A percentile compares a stretch with the other conserved stretches of the same genome.
Evolutionary conservation across 2,329 filamentous ascomycete genomes (phyloP).

Genomic region (Epichloe coenophiala): DNA sequence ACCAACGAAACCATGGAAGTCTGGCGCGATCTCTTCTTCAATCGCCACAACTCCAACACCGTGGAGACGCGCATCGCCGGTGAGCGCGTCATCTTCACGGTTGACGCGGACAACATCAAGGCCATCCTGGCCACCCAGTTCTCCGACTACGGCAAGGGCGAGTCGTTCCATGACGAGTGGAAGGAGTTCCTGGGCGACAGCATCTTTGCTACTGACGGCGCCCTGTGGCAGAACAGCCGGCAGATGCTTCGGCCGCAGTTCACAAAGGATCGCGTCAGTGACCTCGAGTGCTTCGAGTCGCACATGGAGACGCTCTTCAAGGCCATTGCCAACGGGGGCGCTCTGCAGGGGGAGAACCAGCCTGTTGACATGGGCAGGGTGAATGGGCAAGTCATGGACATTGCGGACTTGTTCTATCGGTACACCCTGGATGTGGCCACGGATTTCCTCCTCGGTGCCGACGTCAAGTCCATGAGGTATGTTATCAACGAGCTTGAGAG

Average conservation of each 20-base stretch:
- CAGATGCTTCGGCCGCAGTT: conserved; percentile 78
- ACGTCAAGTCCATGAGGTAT: conserved; percentile 49
- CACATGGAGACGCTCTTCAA: conserved; percentile 64
- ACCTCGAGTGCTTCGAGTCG: conserved; percentile 67
- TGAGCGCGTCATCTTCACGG: conserved; percentile 27
- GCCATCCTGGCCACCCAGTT: conserved; percentile 43
- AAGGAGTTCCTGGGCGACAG: conserved; percentile 38
- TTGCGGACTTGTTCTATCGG: conserved; percentile 70
- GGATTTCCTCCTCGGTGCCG: conserved; percentile 71
- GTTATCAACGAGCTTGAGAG: conserved; percentile 3
- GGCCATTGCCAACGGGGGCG: conserved; percentile 46
- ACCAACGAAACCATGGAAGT: conserved; percentile 44
- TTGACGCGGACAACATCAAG: conserved; percentile 44
- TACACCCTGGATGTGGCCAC: conserved; percentile 76
- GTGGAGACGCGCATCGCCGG: conserved; percentile 48
- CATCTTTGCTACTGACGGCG: conserved; percentile 69
- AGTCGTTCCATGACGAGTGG: conserved; percentile 28
- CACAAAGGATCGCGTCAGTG: conserved; percentile 68
- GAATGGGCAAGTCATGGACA: conserved; percentile 51
- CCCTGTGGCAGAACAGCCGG: conserved; percentile 67
- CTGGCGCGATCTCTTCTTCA: conserved; percentile 42
- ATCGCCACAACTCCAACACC: conserved; percentile 34
- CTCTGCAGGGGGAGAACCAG: conserved; percentile 47
- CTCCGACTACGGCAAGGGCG: conserved; percentile 36
- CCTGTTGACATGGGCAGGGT: conserved; percentile 48